These are phyloP conservation scores for Aspergillus incahuasiensis DNA, from an alignment of 495 filamentous ascomycete species.

Conservation along the genomic window DNA sequence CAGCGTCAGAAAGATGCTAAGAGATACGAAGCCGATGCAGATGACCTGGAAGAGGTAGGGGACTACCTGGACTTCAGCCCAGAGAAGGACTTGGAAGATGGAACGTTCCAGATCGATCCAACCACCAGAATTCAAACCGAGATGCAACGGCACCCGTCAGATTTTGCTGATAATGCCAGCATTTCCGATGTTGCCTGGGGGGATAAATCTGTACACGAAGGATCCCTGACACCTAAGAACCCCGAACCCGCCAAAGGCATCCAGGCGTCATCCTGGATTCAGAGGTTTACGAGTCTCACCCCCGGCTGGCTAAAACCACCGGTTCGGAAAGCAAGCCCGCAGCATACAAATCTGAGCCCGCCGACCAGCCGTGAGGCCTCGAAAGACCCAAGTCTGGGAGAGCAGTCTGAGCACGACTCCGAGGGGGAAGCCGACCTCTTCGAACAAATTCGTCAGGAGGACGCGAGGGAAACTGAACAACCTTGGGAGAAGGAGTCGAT, in stretches of 20 bases:
- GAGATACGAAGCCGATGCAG: neutral
- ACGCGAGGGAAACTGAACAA: neutral
- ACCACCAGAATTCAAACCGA: constrained; percentile 20
- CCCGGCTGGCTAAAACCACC: constrained; percentile 41
- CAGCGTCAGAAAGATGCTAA: constrained; percentile 2
- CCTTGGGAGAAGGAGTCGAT: neutral
- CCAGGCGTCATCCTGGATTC: constrained; percentile 36
- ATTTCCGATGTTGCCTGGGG: constrained; percentile 16
- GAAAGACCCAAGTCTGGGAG: neutral
- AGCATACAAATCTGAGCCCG: constrained; percentile 10
- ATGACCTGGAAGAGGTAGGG: constrained; percentile 10
- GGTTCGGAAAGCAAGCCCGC: constrained; percentile 16
- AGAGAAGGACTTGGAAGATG: constrained; percentile 21
- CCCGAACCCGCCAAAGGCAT: constrained; percentile 15
- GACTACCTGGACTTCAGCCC: constrained; percentile 23
- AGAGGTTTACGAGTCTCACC: constrained; percentile 36
- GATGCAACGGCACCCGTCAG: constrained; percentile 9
- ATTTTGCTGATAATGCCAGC: constrained; percentile 15
- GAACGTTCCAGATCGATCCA: constrained; percentile 24
- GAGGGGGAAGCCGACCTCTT: neutral
- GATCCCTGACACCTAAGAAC: constrained; percentile 25
- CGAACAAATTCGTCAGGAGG: neutral
- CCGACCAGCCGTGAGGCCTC: neutral
- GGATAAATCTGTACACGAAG: constrained; percentile 14
- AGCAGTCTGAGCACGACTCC: neutral